These are phyloP conservation scores for Drechslerella coelobrocha DNA, from an alignment of 2,329 filamentous ascomycete species.

Conservation along the genomic window DNA sequence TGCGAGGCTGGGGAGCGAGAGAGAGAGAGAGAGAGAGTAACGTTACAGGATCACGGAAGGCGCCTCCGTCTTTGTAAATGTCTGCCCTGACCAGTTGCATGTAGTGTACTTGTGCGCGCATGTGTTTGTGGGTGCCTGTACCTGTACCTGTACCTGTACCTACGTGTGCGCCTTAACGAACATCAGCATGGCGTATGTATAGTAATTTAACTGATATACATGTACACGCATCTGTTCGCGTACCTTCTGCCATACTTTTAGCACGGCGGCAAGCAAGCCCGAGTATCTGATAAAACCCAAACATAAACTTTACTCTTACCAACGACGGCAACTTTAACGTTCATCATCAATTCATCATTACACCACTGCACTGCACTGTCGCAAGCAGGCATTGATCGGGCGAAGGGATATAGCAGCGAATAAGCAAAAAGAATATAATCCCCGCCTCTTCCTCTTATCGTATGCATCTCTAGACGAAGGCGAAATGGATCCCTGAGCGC, in stretches of 20 bases:
- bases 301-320: too few species aligned
- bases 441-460: constrained; percentile 19
- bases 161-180: neutral
- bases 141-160: neutral
- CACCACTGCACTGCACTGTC: too few species aligned
- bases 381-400: too few species aligned
- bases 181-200: neutral
- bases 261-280: constrained; percentile 3
- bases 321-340: too few species aligned
- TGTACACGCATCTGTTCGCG: neutral
- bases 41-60: constrained; percentile 3
- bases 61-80: neutral
- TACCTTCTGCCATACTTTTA: neutral
- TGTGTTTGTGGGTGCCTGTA: neutral
- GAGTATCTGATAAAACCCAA: neutral
- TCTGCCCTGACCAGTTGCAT: neutral
- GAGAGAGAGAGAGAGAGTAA: too few species aligned
- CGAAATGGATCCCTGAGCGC: constrained; percentile 12
- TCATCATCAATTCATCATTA: too few species aligned
- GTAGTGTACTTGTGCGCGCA: neutral
- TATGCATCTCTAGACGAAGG: neutral
- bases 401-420: neutral
- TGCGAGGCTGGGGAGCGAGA: neutral
- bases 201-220: neutral
- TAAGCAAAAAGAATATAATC: constrained; percentile 22